phyloP scores from a whole-genome alignment of 2,329 filamentous ascomycete species.

The Phialocephala sp. region DNA sequence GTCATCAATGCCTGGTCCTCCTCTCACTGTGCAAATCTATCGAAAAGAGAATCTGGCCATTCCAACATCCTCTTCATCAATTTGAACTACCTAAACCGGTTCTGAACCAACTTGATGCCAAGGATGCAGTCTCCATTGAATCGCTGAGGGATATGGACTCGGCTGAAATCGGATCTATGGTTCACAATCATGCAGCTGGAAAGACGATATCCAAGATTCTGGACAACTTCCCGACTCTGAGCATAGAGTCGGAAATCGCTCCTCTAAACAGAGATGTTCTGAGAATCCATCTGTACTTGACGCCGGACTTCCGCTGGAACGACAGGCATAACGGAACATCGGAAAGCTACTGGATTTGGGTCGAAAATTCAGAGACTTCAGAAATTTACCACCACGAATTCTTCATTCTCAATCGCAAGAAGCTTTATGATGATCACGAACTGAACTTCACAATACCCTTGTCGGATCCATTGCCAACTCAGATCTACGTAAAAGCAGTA shows the following conservation, averaged over 20 bases:
- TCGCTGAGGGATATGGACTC: conserved; percentile 90
- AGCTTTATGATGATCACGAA: conserved; percentile 95
- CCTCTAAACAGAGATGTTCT: conserved; percentile 94
- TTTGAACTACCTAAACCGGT: conserved; percentile 89
- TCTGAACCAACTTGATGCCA: conserved; percentile 84
- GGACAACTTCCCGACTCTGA: conserved; percentile 89
- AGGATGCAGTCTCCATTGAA: conserved; percentile 77
- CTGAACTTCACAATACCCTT: conserved; percentile 97
- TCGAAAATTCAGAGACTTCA: conserved; percentile 96
- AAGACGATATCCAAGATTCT: conserved; percentile 80
- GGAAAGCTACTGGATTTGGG: conserved; percentile 98
- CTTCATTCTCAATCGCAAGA: conserved; percentile 89
- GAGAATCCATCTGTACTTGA: conserved; percentile 84
- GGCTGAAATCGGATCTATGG: conserved; percentile 85
- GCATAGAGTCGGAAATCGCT: conserved; percentile 91
- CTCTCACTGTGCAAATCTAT: conserved; percentile 95
- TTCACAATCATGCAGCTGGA: conserved; percentile 90
- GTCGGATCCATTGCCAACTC: conserved; percentile 88
- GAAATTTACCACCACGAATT: conserved; percentile 98
- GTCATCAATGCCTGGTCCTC: conserved; percentile 90
- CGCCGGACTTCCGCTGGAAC: conserved; percentile 93
- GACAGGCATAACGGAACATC: conserved; percentile 92
- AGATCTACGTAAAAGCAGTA: conserved; percentile 94
- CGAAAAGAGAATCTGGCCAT: conserved; percentile 94
- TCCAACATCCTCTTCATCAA: conserved; percentile 92